Evolutionary conservation across 257 asterid genomes (phyloP).

Genomic region (Solanum dulcamara): DNA sequence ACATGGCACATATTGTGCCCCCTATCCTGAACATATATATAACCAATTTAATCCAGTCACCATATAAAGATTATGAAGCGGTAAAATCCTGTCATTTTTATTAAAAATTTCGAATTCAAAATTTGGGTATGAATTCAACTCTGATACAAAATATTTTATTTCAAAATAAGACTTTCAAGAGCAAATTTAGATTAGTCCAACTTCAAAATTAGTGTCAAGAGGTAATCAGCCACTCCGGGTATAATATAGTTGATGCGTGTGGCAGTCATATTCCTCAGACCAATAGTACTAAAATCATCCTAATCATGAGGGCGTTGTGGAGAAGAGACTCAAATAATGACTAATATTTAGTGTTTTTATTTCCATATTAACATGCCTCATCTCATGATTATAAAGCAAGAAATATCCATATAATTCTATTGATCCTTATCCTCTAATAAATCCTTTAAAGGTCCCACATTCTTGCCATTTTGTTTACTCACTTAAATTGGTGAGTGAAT

Average conservation of each 20-base stretch:
- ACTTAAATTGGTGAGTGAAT: not conserved
- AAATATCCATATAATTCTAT: not conserved
- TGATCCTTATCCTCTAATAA: conserved; percentile 1
- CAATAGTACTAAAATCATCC: not conserved
- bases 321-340: not conserved
- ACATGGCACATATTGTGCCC: not conserved
- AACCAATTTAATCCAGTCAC: not conserved
- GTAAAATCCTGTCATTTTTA: too few relatives aligned
- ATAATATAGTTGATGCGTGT: not conserved
- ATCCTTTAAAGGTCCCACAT: not conserved
- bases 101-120: too few relatives aligned
- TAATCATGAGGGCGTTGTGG: not conserved
- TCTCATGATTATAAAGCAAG: not conserved
- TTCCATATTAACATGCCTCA: not conserved
- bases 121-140: not conserved
- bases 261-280: not conserved
- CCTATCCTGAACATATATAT: not conserved
- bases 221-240: not conserved
- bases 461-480: not conserved
- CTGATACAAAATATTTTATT: not conserved
- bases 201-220: not conserved
- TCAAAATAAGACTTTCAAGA: not conserved
- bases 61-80: not conserved
- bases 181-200: not conserved
- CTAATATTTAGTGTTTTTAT: not conserved